Evolutionary conservation across 2,329 filamentous ascomycete species (phyloP), one percentile per base, ranked within the genome.

Genomic region (Claviceps digitariae): DNA sequence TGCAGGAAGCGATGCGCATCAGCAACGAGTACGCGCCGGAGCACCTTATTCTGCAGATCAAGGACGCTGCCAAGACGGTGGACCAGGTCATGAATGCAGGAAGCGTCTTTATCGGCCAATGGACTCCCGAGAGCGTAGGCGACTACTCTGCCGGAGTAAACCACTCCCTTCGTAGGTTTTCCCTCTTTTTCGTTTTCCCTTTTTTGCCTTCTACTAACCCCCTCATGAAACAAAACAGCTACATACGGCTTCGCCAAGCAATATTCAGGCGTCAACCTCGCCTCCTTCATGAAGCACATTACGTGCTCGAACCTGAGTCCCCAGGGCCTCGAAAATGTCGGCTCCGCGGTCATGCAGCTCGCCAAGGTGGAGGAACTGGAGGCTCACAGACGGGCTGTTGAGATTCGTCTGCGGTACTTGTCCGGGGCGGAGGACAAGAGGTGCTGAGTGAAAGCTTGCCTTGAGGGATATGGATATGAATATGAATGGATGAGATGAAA

Each of bases 101-200:
- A 20, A 95, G 89, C 66, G 90, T 98, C 7, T 98, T 98, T 66
- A 84, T 97, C 58, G 93, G 93, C 10, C 78, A 86, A 59, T 98
- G 93, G 93, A 97, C 93, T 0, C 93, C 93, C 6, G 93, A 98
- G 72, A 95, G 88, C 67, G 93, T 98, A 3, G 93, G 93, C 47
- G 93, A 98, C 68, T 98, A 98, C 73, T 95, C 90, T 58, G 93
- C 93, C 52, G 93, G 93, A 64, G 93, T 98, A 44, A 98, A 98
- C 69, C 93, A 98, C 74, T 94, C 88, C 55, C 74, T 98, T 59
- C 93, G 90, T 95, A 84, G 81, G 88, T 84, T 8, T 17, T 6
- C 10, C 20, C 23, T 36, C 21, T 17, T 43, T 12, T n/a, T 38
- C 8, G 2, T 20, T 25, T 8, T 23, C 21, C 12, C 4, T 38